These are phyloP conservation scores for Fusarium dimerum DNA, from an alignment of 2,329 filamentous ascomycete species.

Conservation along the genomic window DNA sequence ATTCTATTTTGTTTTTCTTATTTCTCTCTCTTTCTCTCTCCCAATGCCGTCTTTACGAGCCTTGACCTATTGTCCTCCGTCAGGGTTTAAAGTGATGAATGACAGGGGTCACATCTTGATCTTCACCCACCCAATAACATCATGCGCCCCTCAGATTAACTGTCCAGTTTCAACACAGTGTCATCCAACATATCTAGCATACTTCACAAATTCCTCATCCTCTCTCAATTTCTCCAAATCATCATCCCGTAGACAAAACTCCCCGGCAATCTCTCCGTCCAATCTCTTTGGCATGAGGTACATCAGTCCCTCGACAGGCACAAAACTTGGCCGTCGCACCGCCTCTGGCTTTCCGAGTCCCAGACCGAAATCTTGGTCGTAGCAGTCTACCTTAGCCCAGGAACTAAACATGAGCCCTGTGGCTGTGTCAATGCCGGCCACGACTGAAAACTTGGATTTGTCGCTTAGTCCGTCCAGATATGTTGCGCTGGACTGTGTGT, in stretches of 20 bases:
- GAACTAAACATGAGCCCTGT: conserved; percentile 54
- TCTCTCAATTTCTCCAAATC: conserved; percentile 46
- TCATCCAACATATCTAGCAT: conserved; percentile 20
- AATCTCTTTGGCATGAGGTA: conserved; percentile 50
- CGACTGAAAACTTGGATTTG: conserved; percentile 37
- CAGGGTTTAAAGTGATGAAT: neutral
- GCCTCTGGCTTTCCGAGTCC: conserved; percentile 47
- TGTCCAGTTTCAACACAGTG: neutral
- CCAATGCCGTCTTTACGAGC: no score
- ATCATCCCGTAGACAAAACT: conserved; percentile 46
- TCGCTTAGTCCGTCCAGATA: conserved; percentile 36
- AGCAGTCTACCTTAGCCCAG: conserved; percentile 50
- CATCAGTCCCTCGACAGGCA: conserved; percentile 46
- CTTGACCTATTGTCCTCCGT: no score
- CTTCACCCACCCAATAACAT: no score
- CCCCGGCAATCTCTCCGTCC: conserved; percentile 46
- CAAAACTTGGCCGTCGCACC: conserved; percentile 50
- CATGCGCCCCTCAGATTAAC: neutral
- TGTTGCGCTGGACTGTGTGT: conserved; percentile 44
- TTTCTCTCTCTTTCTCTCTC: no score
- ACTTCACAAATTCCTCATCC: conserved; percentile 42
- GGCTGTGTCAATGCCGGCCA: conserved; percentile 36
- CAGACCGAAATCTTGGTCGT: conserved; percentile 48
- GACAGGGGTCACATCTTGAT: neutral
- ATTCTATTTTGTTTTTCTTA: no score